These are phyloP conservation scores for Coemansia sp. DNA, from an alignment of 192 early-diverging fungal genomes.

Conservation along the genomic window DNA sequence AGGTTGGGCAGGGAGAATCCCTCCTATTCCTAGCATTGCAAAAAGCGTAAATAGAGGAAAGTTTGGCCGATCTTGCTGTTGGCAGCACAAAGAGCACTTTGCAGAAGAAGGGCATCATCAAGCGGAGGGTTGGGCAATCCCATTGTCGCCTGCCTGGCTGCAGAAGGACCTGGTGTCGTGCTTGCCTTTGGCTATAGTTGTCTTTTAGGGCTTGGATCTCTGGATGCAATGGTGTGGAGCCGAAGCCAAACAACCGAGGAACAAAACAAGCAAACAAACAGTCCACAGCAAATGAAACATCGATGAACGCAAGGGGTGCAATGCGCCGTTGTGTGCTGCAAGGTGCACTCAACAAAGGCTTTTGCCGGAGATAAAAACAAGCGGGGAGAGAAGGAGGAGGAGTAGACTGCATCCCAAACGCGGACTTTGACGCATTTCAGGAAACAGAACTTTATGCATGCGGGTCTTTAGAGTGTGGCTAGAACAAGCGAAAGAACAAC, in stretches of 20 bases:
- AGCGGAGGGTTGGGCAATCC: constrained; percentile 4
- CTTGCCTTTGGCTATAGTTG: neutral
- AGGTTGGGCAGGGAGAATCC: neutral
- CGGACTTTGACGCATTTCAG: neutral
- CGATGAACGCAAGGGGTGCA: too few relatives aligned
- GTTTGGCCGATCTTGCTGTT: constrained; percentile 3
- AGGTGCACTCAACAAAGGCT: neutral
- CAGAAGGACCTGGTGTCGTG: neutral
- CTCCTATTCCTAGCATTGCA: neutral
- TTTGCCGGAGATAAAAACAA: neutral
- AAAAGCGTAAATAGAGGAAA: constrained; percentile 1
- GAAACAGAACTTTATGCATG: constrained; percentile 8
- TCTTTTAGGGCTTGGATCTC: neutral
- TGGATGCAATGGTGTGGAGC: neutral
- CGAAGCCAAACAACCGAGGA: too few relatives aligned
- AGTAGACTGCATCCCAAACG: neutral
- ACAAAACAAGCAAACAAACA: neutral
- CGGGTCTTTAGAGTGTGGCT: neutral
- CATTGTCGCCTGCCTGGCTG: neutral
- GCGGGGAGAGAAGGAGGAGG: neutral
- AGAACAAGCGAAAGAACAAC: neutral
- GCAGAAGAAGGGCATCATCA: neutral
- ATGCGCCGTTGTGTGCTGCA: too few relatives aligned
- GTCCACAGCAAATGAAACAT: neutral
- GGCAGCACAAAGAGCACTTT: neutral